These are phyloP conservation scores for Parachaetomium inaequale DNA, from an alignment of 495 filamentous ascomycete species.

Conservation along the genomic window DNA sequence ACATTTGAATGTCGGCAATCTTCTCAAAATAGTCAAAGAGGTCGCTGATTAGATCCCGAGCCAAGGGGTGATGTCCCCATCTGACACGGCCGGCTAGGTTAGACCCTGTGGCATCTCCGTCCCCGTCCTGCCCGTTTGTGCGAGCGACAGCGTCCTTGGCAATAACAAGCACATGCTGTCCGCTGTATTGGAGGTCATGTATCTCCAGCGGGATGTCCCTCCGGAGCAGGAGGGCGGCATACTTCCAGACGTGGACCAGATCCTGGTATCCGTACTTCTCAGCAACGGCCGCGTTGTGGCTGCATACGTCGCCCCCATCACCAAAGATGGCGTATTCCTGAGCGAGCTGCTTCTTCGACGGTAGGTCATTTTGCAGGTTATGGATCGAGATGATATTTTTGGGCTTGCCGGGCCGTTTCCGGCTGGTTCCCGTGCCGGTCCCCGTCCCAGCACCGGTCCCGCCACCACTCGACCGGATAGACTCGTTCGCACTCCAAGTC, in stretches of 20 bases:
- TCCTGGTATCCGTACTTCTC: slow-evolving; percentile 68
- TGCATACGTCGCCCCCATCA: slow-evolving; percentile 70
- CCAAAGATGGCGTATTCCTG: slow-evolving; percentile 80
- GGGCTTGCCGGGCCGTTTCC: slow-evolving; percentile 40
- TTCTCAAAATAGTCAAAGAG: slow-evolving; percentile 75
- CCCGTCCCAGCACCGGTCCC: slow-evolving; percentile 51
- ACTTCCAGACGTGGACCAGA: slow-evolving; percentile 78
- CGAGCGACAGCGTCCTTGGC: slow-evolving; percentile 55
- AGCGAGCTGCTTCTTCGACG: slow-evolving; percentile 72
- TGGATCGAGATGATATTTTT: slow-evolving; percentile 66
- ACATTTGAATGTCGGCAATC: slow-evolving; percentile 82
- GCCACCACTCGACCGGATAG: slow-evolving; percentile 48
- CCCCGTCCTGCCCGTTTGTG: slow-evolving; percentile 39
- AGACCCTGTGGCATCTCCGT: slow-evolving; percentile 18
- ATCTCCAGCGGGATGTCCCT: slow-evolving; percentile 69
- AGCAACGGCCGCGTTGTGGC: slow-evolving; percentile 76
- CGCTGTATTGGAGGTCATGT: slow-evolving; percentile 40
- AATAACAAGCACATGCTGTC: slow-evolving; percentile 59
- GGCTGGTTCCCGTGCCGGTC: slow-evolving; percentile 50
- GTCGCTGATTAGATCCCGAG: slow-evolving; percentile 65
- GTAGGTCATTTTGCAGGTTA: slow-evolving; percentile 62
- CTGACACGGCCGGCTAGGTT: slow-evolving; percentile 61
- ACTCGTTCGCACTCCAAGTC: slow-evolving; percentile 46
- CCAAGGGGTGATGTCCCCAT: slow-evolving; percentile 84
- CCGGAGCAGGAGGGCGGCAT: slow-evolving; percentile 71